Conservation (phyloP, 768 basidiomycete species). For the Tylopilus sp. region DNA sequence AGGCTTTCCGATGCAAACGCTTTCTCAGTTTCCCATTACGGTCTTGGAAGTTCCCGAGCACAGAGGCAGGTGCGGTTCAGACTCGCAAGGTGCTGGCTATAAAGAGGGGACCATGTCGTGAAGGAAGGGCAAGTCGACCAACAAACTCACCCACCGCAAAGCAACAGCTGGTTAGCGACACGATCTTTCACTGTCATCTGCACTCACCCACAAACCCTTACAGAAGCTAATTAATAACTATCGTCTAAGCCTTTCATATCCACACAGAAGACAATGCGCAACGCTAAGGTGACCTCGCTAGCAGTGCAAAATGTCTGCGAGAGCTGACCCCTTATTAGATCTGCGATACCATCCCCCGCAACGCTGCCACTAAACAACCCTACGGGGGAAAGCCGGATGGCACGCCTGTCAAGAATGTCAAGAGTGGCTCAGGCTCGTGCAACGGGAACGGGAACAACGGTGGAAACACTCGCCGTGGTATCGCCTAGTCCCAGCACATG, state of each 20-base stretch:
- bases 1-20: background rate
- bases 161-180: constrained; percentile 10
- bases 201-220: background rate
- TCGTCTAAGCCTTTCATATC: background rate
- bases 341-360: background rate
- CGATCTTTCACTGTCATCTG: background rate
- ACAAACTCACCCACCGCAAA: background rate
- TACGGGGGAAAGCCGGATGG: background rate
- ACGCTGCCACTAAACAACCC: constrained; percentile 10
- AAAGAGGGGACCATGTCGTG: constrained; percentile 2
- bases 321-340: constrained; percentile 9
- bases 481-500: no score
- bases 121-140: background rate
- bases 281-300: constrained; percentile 4
- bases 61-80: background rate
- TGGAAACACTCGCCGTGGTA: background rate
- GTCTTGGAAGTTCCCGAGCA: background rate
- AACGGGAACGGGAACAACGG: background rate
- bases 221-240: constrained; percentile 1
- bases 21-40: background rate
- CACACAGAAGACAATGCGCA: constrained; percentile 8
- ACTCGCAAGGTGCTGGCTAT: constrained; percentile 7
- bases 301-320: background rate
- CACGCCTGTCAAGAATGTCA: background rate
- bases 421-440: background rate